Base-by-base conservation (phyloP, 139 green algal species). In the Nannochloris sp. region DNA sequence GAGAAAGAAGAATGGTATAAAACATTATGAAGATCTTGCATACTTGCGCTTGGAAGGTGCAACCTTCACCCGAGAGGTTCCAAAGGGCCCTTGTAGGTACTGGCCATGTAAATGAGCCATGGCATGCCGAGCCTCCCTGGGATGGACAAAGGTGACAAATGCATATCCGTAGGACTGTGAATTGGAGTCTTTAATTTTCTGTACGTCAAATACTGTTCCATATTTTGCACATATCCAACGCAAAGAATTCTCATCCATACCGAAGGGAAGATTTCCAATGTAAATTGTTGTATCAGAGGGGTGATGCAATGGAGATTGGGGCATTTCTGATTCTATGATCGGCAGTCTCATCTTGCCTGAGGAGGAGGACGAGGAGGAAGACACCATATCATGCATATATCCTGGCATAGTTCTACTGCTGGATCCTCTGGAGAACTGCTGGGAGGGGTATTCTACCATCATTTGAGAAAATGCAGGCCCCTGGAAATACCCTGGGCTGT, bases 101-200 rank as follows among this genome's bases (percentile, higher is more conserved):
- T 75, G 62, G 10, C 43, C 33, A 30, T 88, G 76, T 50, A 89
- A 68, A n/a, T 81, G 45, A 20, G 59, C 25, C 59, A 89, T 89
- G 4, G 82, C 82, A n/a, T 49, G 31, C 2, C 55, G 33, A 20
- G 84, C 83, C 16, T 63, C 72, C 16, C 59, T 29, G 1, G 80
- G 63, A 55, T 79, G 57, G 2, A 46, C 17, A 55, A 78, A 90
- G 1, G 80, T 83, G 11, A 90, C 69, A 63, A 90, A 90, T 48
- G 62, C 84, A 69, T 82, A 90, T 67, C 84, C 84, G 13, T 78
- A 77, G 2, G 70, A 82, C 13, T 50, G 30, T 4, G 67, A 76
- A 17, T 71, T 75, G 30, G 74, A 72, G 55, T 90, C 83, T 1
- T 79, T 67, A 44, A 90, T 87, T 11, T 90, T 69, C 80, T 89